Evolutionary conservation across 306 rosid species (phyloP).

Genomic region (Pterocarpus macrocarpus): DNA sequence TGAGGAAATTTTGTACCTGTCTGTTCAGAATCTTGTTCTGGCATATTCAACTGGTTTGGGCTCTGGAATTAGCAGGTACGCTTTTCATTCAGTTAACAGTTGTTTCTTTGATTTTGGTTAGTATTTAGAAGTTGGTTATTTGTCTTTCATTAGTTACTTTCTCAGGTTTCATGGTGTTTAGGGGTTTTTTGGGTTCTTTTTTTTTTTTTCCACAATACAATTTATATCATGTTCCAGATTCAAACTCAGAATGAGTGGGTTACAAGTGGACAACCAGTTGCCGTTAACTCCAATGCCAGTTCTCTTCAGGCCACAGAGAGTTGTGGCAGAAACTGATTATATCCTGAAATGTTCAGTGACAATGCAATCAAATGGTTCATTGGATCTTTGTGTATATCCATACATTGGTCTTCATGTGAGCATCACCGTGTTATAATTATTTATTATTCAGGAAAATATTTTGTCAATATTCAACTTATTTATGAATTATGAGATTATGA

Average conservation of each 20-base stretch:
- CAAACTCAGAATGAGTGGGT: constrained; percentile 85
- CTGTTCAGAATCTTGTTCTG: constrained; percentile 83
- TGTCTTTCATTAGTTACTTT: constrained; percentile 37
- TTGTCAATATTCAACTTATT: constrained; percentile 10
- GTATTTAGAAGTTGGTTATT: constrained; percentile 26
- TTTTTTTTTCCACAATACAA: constrained; percentile 33
- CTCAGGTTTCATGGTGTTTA: constrained; percentile 17
- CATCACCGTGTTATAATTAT: constrained; percentile 30
- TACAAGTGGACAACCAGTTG: constrained; percentile 96
- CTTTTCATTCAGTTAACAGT: constrained; percentile 34
- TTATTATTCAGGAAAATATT: background rate
- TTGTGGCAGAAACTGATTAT: constrained; percentile 77
- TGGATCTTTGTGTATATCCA: constrained; percentile 92
- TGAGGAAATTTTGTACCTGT: constrained; percentile 86
- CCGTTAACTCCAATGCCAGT: constrained; percentile 97
- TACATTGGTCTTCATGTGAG: constrained; percentile 93
- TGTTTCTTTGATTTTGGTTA: constrained; percentile 31
- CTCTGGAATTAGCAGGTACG: constrained; percentile 91
- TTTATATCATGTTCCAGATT: constrained; percentile 63
- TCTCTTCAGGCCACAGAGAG: constrained; percentile 92
- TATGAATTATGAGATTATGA: constrained; percentile 24
- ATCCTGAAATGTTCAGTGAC: constrained; percentile 88
- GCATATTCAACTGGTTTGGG: constrained; percentile 92
- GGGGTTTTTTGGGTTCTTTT: too few relatives aligned
- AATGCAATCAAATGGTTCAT: constrained; percentile 86